phyloP scores from a whole-genome alignment of 192 early-diverging fungal species.

The Pilaira anomala region DNA sequence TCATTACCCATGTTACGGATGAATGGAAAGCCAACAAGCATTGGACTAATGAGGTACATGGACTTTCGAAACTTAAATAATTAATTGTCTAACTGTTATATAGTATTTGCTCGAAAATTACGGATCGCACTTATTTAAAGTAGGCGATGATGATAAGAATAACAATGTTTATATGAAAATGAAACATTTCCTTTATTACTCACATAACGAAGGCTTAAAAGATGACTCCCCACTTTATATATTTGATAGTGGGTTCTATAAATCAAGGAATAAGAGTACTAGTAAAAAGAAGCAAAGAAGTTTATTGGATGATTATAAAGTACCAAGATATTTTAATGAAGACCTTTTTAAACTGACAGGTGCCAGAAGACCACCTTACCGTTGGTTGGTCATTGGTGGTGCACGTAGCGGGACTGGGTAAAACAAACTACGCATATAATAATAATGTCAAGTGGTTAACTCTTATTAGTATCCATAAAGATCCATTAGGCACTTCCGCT shows the following conservation, averaged over 20 bases:
- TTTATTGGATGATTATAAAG: conserved; percentile 59
- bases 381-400: conserved; percentile 77
- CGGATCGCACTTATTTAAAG: conserved; percentile 64
- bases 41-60: conserved; percentile 54
- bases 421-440: neutral
- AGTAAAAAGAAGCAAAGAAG: conserved; percentile 18
- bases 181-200: conserved; percentile 61
- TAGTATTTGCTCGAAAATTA: conserved; percentile 49
- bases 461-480: conserved; percentile 47
- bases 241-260: conserved; percentile 71
- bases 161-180: conserved; percentile 62
- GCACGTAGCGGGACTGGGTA: conserved; percentile 70
- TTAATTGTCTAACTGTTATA: no score
- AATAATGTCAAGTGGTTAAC: conserved; percentile 5
- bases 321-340: conserved; percentile 70
- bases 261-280: conserved; percentile 14
- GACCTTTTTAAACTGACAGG: conserved; percentile 70
- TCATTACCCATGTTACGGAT: conserved; percentile 53
- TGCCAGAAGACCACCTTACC: conserved; percentile 63
- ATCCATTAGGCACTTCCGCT: conserved; percentile 77
- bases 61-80: no score
- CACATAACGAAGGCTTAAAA: conserved; percentile 38
- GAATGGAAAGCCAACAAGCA: conserved; percentile 53
- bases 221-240: conserved; percentile 82
- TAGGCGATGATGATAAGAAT: conserved; percentile 78